These are phyloP conservation scores for Daedaleopsis sinensis DNA, from an alignment of 768 basidiomycete species.

Conservation along the genomic window DNA sequence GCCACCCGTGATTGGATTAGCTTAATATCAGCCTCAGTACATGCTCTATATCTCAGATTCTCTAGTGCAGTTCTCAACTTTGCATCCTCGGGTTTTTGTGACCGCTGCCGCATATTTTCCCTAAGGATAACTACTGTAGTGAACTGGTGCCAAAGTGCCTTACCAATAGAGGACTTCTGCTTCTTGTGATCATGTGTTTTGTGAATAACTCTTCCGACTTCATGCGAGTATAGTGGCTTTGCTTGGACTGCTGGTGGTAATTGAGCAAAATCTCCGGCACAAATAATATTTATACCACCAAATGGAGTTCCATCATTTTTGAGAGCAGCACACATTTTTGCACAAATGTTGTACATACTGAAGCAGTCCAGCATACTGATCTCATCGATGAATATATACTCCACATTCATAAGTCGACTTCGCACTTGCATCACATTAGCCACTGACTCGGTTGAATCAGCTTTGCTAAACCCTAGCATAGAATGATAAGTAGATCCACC, in stretches of 20 bases:
- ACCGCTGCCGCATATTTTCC: conserved; percentile 14
- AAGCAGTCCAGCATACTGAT: conserved; percentile 14
- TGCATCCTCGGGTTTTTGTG: conserved; percentile 27
- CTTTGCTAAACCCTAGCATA: neutral
- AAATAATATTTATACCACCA: conserved; percentile 44
- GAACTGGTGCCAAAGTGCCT: conserved; percentile 22
- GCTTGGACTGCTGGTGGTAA: too few relatives aligned
- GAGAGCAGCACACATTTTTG: conserved; percentile 22
- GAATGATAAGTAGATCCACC: conserved; percentile 17
- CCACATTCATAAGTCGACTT: conserved; percentile 29
- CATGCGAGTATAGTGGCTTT: too few relatives aligned
- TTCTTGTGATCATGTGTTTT: too few relatives aligned
- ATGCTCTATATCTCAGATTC: too few relatives aligned
- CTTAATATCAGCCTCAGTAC: too few relatives aligned
- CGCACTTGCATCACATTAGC: neutral
- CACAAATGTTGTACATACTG: conserved; percentile 30
- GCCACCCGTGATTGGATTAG: too few relatives aligned
- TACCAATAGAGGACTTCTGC: conserved; percentile 11
- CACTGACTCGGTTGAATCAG: neutral
- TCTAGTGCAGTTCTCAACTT: conserved; percentile 32
- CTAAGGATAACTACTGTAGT: conserved; percentile 22
- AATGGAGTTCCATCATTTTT: conserved; percentile 28
- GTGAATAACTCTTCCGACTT: too few relatives aligned
- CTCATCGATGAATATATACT: conserved; percentile 47
- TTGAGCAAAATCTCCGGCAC: conserved; percentile 46